Percentiles rank a stretch among this genome's conserved stretches.
Evolutionary conservation across 345 rosid species (phyloP).

Genomic region (Aquilaria yunnanensis): DNA sequence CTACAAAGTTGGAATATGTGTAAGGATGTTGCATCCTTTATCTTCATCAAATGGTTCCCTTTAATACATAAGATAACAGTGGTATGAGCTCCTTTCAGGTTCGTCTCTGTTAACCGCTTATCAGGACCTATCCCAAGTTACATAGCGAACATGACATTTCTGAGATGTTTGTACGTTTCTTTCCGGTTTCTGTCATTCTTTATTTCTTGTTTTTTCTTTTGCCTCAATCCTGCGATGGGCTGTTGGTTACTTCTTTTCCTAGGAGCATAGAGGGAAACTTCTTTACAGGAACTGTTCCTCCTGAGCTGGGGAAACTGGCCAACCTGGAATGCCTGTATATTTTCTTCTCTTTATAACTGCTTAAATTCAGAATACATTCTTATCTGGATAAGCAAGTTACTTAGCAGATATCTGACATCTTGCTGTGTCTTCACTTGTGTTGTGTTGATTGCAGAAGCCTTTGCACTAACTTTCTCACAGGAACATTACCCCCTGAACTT

Average conservation of each 20-base stretch:
- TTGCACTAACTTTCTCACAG: constrained; percentile 9
- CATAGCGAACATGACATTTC: constrained; percentile 34
- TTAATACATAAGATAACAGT: neutral
- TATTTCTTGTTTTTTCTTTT: neutral
- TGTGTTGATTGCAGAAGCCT: constrained; percentile 9
- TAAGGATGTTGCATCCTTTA: constrained; percentile 1
- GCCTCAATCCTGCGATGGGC: neutral
- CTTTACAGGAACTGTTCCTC: constrained; percentile 15
- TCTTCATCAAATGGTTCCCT: neutral
- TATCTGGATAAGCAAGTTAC: neutral
- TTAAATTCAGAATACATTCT: neutral
- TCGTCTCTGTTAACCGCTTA: constrained; percentile 33
- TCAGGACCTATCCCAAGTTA: constrained; percentile 36
- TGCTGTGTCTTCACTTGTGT: neutral
- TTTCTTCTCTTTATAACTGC: neutral
- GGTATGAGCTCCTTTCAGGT: constrained; percentile 22
- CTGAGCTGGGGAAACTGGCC: constrained; percentile 12
- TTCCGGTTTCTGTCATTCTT: neutral
- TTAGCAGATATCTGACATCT: neutral
- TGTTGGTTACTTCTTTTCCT: neutral
- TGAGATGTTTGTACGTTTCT: constrained; percentile 28
- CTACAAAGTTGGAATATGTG: constrained; percentile 14
- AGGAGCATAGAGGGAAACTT: constrained; percentile 15
- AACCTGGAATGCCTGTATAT: constrained; percentile 15
- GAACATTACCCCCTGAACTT: constrained; percentile 8